Evolutionary conservation across 2,329 filamentous ascomycete species (phyloP), one percentile per base, ranked within the genome.

Genomic region (Akanthomyces lecanii): DNA sequence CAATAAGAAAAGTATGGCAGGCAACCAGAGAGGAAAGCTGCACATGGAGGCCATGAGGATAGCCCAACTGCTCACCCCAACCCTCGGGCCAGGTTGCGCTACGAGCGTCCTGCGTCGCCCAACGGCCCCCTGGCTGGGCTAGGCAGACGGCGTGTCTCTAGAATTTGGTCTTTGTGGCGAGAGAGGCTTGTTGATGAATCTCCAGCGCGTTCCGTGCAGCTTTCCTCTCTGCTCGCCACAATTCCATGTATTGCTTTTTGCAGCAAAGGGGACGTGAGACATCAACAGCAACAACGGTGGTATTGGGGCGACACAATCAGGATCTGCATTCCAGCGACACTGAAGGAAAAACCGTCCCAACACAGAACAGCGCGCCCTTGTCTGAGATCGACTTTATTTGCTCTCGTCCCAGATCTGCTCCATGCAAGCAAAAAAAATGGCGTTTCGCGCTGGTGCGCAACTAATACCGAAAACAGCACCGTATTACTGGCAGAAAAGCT

Each of bases 21-120:
- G 21, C 21, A 21, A 21, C 21, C 30, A 54, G n/a, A n/a, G 23
- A 25, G 33, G 2, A 23, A 33, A 11, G 38, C 14, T 3, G 59
- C 42, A 50, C 59, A 54, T 61, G 59, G 58, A 53, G n/a, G 48
- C 58, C 57, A 61, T 61, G 57, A 44, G 57, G 57, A 42, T 25
- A 52, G 47, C 57, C 57, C 48, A 59, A 21, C 21, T 38, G 30
- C 52, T 6, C 10, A 16, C 18, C 18, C 18, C 5, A 33, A 5
- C 5, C 30, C 30, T 8, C 5, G 30, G 30, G 30, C 30, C 30
- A 33, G 30, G 30, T 33, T 33, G 30, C 8, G 30, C 30, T 33
- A 33, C 30, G 30, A 33, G 5, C 30, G 8, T 33, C 8, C 30
- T 33, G 30, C 30, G 30, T 33, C 30, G 21, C 21, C 30, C 30